A percentile compares a stretch with the other conserved stretches of the same genome.
These are phyloP conservation scores for Paraconiothyrium sp. DNA, from an alignment of 2,329 filamentous ascomycete genomes.

Conservation along the genomic window DNA sequence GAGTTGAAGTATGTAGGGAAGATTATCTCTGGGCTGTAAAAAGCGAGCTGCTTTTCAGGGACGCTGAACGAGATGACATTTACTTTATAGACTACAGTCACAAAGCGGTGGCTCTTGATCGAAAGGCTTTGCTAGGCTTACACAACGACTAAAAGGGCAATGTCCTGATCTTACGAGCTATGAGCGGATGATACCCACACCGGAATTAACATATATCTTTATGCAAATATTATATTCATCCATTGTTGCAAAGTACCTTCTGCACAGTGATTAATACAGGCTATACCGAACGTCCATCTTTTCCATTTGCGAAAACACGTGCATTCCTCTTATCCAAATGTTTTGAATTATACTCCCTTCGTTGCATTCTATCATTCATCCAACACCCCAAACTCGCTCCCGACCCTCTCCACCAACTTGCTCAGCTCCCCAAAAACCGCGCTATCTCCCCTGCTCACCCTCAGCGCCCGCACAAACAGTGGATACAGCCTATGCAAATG, in stretches of 20 bases:
- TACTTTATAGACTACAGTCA: background rate
- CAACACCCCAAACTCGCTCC: conserved; percentile 45
- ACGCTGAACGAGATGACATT: background rate
- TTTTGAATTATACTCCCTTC: too few species aligned
- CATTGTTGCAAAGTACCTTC: background rate
- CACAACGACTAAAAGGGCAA: background rate
- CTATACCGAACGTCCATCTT: background rate
- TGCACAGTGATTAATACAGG: background rate
- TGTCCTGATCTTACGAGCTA: conserved; percentile 12
- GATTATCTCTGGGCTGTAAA: conserved; percentile 36
- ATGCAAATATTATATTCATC: background rate
- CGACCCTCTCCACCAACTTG: conserved; percentile 53
- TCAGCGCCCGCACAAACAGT: conserved; percentile 72
- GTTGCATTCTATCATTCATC: conserved; percentile 15
- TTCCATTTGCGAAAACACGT: too few species aligned
- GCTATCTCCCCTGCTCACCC: conserved; percentile 69
- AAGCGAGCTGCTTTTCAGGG: background rate
- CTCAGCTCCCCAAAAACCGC: conserved; percentile 61
- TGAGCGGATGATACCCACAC: conserved; percentile 14
- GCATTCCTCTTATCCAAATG: too few species aligned
- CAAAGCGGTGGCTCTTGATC: background rate
- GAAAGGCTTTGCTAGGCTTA: background rate
- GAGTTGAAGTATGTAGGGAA: conserved; percentile 50
- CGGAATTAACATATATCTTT: background rate
- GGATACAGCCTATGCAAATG: conserved; percentile 86